Base-by-base conservation (phyloP, 2,329 filamentous ascomycete species). In the Xylaria sp. region DNA sequence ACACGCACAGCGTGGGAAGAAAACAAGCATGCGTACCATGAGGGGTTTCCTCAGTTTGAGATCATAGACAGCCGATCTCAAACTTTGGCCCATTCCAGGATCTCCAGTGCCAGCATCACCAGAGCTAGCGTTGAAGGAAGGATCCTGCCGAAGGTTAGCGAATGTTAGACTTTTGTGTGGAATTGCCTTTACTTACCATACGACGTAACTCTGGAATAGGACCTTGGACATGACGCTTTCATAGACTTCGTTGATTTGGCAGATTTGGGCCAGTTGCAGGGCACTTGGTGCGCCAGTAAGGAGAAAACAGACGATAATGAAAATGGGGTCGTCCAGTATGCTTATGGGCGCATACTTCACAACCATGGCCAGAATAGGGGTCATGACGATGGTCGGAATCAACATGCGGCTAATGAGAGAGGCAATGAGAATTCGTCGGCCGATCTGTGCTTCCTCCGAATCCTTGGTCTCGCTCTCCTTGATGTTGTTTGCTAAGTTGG, bases 291-390 rank as follows among this genome's bases (percentile, higher is more conserved):
- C 94, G 42, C 94, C 94, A 0, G 91, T 93, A 66, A 99, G 88
- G 65, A 99, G 80, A 82, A 97, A 99, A 76, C 92, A 97, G 42
- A 99, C 94, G 67, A 99, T 91, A 67, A 99, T 87, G 74, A 99
- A 99, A 69, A 99, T 99, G 8, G 94, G 94, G 71, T 99, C 94
- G 72, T 95, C 94, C 39, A 99, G 80, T 68, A 99, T 97, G 78
- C 90, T 95, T 70, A 99, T 83, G 2, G 91, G 91, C 30, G 96
- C 84, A 70, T 88, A 97, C 73, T 97, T 97, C 60, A 94, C 94
- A 51, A 89, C 83, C 13, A 97, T 64, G 0, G 93, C 93, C 42
- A 99, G 78, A 51, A 97, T 78, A 2, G 94, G 94, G 0, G 92
- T 90, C 91, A 97, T 97, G 73, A 97, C 83, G 47, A 95, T 70